phyloP scores from a whole-genome alignment of 73 alveolate species.

The Uronychia setigera region DNA sequence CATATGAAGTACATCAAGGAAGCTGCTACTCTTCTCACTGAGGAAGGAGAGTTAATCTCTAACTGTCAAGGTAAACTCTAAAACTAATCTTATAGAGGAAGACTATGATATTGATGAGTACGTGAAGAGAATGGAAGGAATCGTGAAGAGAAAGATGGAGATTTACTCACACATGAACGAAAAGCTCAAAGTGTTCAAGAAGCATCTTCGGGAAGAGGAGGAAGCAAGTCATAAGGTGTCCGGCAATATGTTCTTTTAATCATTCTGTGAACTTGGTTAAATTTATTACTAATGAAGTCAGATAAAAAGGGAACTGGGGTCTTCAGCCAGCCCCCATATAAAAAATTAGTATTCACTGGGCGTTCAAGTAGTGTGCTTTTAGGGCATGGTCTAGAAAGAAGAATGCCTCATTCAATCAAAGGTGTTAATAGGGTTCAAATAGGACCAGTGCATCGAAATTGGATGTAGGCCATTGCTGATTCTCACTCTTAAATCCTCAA shows the following conservation, averaged over 20 bases:
- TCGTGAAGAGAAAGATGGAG: constrained; percentile 84
- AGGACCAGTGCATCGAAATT: no score
- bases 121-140: constrained; percentile 77
- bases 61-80: constrained; percentile 69
- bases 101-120: constrained; percentile 91
- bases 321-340: no score
- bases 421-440: no score
- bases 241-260: background rate
- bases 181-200: constrained; percentile 87
- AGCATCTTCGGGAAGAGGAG: constrained; percentile 64
- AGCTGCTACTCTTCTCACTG: constrained; percentile 72
- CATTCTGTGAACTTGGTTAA: no score
- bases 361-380: no score
- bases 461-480: no score
- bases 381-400: no score
- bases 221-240: background rate
- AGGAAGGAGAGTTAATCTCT: constrained; percentile 81
- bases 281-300: no score
- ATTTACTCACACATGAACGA: constrained; percentile 81
- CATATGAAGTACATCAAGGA: constrained; percentile 77
- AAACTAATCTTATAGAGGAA: background rate
- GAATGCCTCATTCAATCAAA: no score
- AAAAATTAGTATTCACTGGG: no score
- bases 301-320: no score
- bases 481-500: no score